Evolutionary conservation across 257 asterid species (phyloP).

Genomic region (Solanum etuberosum): DNA sequence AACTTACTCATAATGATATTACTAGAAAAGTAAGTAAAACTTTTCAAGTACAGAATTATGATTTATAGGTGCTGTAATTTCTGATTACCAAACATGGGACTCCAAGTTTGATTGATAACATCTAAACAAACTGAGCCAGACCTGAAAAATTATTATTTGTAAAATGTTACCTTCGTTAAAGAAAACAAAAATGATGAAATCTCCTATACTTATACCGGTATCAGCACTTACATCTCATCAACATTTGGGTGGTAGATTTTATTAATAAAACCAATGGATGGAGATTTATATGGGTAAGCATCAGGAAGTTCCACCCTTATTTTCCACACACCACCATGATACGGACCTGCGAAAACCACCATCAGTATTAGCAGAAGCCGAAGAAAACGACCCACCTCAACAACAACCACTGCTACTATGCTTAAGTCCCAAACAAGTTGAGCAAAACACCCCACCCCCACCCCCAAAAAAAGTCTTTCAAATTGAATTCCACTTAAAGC

Average conservation of each 20-base stretch:
- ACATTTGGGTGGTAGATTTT: constrained; percentile 97
- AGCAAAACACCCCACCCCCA: neutral
- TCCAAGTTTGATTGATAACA: constrained; percentile 97
- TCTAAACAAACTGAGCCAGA: constrained; percentile 96
- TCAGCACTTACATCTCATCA: constrained; percentile 71
- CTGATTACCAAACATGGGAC: constrained; percentile 92
- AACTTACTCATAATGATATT: neutral
- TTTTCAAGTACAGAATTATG: neutral
- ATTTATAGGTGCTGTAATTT: neutral
- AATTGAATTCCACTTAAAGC: neutral
- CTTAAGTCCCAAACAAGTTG: neutral
- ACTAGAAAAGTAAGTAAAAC: neutral
- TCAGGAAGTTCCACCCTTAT: constrained; percentile 95
- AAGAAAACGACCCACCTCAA: neutral
- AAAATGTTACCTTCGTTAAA: neutral
- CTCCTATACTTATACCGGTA: neutral
- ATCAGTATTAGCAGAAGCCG: neutral
- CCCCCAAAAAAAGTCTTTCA: neutral
- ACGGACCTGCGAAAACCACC: constrained; percentile 56
- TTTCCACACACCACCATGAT: constrained; percentile 98
- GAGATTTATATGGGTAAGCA: constrained; percentile 96
- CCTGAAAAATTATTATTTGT: constrained; percentile 36
- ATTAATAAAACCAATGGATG: constrained; percentile 89
- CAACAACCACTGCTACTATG: neutral
- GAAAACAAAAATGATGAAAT: neutral